Conservation (phyloP, 495 filamentous ascomycete species). For the Jackrogersella minutella region DNA sequence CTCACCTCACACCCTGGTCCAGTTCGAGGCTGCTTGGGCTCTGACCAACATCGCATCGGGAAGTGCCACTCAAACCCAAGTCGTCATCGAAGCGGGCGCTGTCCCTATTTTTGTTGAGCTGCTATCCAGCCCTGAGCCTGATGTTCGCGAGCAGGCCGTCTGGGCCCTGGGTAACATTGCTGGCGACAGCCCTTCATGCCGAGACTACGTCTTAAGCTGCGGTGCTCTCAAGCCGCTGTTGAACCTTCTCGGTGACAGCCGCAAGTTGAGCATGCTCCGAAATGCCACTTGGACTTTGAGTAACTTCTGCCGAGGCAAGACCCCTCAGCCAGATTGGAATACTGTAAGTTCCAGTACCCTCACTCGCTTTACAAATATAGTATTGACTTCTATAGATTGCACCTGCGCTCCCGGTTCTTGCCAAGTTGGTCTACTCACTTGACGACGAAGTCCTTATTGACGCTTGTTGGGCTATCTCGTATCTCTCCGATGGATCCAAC, state of each 20-base stretch:
- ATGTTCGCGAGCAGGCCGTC: slow-evolving; percentile 98
- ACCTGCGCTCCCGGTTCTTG: slow-evolving; percentile 93
- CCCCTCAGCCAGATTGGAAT: slow-evolving; percentile 97
- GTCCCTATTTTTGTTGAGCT: slow-evolving; percentile 99
- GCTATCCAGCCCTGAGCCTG: slow-evolving; percentile 91
- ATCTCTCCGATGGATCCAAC: slow-evolving; percentile 97
- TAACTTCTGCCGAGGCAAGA: slow-evolving; percentile 99
- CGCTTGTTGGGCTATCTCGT: slow-evolving; percentile 99
- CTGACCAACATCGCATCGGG: slow-evolving; percentile 99
- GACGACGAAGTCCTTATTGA: slow-evolving; percentile 99
- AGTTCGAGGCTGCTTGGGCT: slow-evolving; percentile 99
- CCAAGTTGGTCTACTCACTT: slow-evolving; percentile 97
- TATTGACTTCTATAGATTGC: slow-evolving; percentile 71
- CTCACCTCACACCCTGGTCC: slow-evolving; percentile 96
- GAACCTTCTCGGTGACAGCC: slow-evolving; percentile 90
- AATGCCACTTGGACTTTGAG: slow-evolving; percentile 99
- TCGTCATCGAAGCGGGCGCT: slow-evolving; percentile 97
- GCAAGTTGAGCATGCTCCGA: slow-evolving; percentile 98
- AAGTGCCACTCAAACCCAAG: slow-evolving; percentile 95
- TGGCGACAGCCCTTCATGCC: slow-evolving; percentile 95
- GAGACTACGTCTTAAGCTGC: slow-evolving; percentile 90
- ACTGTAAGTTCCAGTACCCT: slow-evolving; percentile 68
- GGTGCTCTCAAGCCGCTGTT: slow-evolving; percentile 92
- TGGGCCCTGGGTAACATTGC: slow-evolving; percentile 99
- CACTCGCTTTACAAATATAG: background rate